A percentile compares a stretch with the other conserved stretches of the same genome.
Conservation (phyloP, 306 rosid species). For the Lithocarpus polystachyus region DNA sequence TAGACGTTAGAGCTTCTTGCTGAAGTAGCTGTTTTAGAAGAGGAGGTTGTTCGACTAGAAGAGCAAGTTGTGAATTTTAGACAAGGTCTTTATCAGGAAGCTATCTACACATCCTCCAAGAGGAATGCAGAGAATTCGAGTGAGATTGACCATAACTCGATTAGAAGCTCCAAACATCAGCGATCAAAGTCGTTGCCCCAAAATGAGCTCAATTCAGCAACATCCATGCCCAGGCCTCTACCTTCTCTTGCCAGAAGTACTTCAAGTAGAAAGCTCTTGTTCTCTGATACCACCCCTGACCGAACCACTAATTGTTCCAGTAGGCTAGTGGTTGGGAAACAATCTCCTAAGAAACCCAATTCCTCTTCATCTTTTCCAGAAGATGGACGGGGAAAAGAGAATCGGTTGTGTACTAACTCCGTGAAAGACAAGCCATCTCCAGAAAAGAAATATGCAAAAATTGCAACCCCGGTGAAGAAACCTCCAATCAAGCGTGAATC, state of each 20-base stretch:
- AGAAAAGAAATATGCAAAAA: conserved; percentile 51
- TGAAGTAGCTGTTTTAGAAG: conserved; percentile 93
- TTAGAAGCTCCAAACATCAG: conserved; percentile 59
- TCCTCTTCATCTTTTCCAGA: conserved; percentile 38
- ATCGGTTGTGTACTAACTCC: conserved; percentile 38
- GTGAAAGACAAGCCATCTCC: conserved; percentile 58
- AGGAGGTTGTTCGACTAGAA: conserved; percentile 82
- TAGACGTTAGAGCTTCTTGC: conserved; percentile 90
- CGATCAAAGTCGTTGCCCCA: conserved; percentile 72
- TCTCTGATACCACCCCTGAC: conserved; percentile 38
- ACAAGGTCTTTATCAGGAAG: conserved; percentile 83
- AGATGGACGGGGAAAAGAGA: conserved; percentile 78
- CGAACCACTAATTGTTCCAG: conserved; percentile 32
- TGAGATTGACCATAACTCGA: conserved; percentile 40
- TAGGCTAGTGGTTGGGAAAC: conserved; percentile 39
- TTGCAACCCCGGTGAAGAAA: conserved; percentile 50
- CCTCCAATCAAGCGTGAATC: conserved; percentile 49
- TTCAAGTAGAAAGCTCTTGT: conserved; percentile 61
- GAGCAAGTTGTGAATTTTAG: conserved; percentile 82
- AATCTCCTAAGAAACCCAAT: conserved; percentile 37
- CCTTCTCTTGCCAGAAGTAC: conserved; percentile 67
- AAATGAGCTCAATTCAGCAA: conserved; percentile 51
- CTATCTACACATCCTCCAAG: conserved; percentile 60
- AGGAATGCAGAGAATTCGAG: conserved; percentile 48
- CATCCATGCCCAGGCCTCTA: conserved; percentile 40